Conservation (phyloP, 2,329 filamentous ascomycete genomes). For the Claviceps fusiformis region DNA sequence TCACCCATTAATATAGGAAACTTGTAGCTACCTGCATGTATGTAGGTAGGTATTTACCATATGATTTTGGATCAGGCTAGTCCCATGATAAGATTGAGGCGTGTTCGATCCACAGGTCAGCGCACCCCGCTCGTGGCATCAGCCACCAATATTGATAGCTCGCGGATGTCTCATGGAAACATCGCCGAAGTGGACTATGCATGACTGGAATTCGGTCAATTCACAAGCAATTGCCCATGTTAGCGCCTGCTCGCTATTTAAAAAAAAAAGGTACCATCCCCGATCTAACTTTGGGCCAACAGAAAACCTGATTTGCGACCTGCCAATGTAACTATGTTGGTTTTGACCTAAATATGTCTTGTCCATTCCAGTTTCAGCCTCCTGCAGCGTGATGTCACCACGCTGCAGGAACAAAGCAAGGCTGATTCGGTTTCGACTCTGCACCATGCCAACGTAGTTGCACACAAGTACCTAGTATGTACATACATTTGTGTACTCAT, state of each 20-base stretch:
- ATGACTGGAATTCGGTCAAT: not conserved
- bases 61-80: not conserved
- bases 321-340: not conserved
- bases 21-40: not conserved
- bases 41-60: not conserved
- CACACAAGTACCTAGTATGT: too few relatives aligned
- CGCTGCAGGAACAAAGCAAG: slow-evolving; percentile 2
- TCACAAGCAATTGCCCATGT: not conserved
- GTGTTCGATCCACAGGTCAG: not conserved
- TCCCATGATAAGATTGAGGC: not conserved
- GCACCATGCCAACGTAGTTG: not conserved
- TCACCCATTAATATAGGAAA: not conserved
- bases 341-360: too few relatives aligned
- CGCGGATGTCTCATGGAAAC: not conserved
- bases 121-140: not conserved
- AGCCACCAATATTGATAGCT: not conserved
- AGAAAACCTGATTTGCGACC: not conserved
- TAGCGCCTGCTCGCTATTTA: not conserved
- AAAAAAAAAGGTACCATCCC: not conserved
- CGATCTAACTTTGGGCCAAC: not conserved
- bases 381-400: slow-evolving; percentile 1
- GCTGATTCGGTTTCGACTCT: not conserved
- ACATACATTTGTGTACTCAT: too few relatives aligned
- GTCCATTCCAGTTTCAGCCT: not conserved
- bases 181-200: not conserved